These are phyloP conservation scores for Cairneyella variabilis DNA, from an alignment of 495 filamentous ascomycete genomes.

Conservation along the genomic window DNA sequence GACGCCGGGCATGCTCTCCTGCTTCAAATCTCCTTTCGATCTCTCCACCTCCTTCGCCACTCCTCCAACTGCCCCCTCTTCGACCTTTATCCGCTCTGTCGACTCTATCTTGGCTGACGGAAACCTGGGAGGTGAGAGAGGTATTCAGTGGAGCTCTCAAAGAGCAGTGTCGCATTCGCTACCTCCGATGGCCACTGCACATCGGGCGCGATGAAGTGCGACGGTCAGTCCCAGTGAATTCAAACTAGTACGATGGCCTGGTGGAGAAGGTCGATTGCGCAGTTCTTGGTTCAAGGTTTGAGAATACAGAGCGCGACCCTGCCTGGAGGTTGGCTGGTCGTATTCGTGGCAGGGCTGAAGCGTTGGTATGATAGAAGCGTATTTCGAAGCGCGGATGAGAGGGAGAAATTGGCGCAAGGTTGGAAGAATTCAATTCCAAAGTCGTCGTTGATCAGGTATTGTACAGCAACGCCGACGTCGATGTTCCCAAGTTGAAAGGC, in stretches of 20 bases:
- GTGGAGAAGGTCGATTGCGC: constrained; percentile 3
- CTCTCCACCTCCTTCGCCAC: constrained; percentile 15
- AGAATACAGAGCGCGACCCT: constrained; percentile 26
- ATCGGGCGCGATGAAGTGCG: constrained; percentile 19
- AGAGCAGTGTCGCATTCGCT: constrained; percentile 25
- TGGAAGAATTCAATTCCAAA: background rate
- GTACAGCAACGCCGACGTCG: too few species aligned
- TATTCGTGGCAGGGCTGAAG: background rate
- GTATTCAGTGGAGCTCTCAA: constrained; percentile 6
- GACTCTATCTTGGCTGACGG: constrained; percentile 30
- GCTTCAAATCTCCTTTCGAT: constrained; percentile 11
- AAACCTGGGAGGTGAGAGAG: background rate
- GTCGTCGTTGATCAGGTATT: background rate
- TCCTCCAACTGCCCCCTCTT: constrained; percentile 20
- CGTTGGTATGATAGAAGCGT: background rate
- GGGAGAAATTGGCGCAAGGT: background rate
- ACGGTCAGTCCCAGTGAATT: background rate
- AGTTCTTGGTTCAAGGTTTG: constrained; percentile 13
- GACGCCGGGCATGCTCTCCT: constrained; percentile 35
- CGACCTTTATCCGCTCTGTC: constrained; percentile 15
- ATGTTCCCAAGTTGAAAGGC: too few species aligned
- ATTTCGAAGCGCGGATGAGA: background rate
- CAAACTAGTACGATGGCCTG: background rate
- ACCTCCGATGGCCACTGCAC: constrained; percentile 12
- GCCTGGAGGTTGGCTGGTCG: constrained; percentile 20